phyloP scores from a whole-genome alignment of 768 basidiomycete species.

The Tephrocybe rancida region DNA sequence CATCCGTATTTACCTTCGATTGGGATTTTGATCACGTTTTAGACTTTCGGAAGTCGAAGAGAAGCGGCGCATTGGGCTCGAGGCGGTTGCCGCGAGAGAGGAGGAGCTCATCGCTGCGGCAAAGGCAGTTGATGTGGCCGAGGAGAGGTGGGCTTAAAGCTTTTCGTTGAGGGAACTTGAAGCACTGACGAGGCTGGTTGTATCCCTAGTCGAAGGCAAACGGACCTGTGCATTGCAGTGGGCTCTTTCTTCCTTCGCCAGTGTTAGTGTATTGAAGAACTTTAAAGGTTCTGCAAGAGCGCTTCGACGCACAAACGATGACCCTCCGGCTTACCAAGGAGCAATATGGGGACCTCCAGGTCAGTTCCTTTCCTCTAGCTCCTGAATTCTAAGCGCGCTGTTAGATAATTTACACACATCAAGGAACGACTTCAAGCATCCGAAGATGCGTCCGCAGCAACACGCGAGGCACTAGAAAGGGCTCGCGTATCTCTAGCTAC shows the following conservation, averaged over 20 bases:
- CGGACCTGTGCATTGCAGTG: slow-evolving; percentile 10
- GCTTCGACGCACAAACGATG: slow-evolving; percentile 58
- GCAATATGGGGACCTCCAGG: slow-evolving; percentile 51
- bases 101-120: neutral
- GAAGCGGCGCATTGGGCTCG: neutral
- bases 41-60: slow-evolving; percentile 8
- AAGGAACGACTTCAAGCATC: slow-evolving; percentile 24
- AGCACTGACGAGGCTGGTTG: no score
- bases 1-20: neutral
- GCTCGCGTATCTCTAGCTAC: neutral
- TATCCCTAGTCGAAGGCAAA: slow-evolving; percentile 6
- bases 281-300: slow-evolving; percentile 52
- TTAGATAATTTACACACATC: no score
- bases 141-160: neutral
- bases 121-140: neutral
- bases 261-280: no score
- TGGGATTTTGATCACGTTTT: no score
- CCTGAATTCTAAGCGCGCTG: no score
- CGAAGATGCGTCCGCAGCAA: slow-evolving; percentile 4
- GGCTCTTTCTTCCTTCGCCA: neutral
- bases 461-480: neutral
- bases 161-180: no score
- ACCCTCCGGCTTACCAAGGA: slow-evolving; percentile 59
- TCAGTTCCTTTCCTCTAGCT: slow-evolving; percentile 4
- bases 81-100: neutral